These are phyloP conservation scores for Wickerhamiella nectarea DNA, from an alignment of 805 yeast genomes.

Conservation along the genomic window DNA sequence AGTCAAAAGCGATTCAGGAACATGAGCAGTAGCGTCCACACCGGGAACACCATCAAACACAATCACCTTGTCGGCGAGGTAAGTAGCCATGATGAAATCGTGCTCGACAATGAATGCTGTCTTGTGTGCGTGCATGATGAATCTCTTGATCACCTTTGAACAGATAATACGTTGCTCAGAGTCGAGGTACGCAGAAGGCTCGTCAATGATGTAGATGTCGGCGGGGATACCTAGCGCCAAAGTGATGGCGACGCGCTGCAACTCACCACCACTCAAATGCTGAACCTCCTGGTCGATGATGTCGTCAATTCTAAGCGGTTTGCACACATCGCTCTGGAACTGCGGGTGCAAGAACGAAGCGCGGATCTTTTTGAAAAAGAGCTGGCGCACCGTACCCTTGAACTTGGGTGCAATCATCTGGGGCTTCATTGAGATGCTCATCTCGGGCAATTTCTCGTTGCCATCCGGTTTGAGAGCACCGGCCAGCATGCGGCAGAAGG, in stretches of 20 bases:
- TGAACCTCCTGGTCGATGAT: slow-evolving; percentile 97
- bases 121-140: slow-evolving; percentile 89
- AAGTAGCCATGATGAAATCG: slow-evolving; percentile 99
- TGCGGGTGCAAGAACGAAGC: slow-evolving; percentile 90
- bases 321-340: slow-evolving; percentile 95
- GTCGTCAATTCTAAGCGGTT: slow-evolving; percentile 86
- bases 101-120: slow-evolving; percentile 99
- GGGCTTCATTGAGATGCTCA: slow-evolving; percentile 95
- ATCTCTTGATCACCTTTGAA: slow-evolving; percentile 95
- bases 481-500: slow-evolving; percentile 88
- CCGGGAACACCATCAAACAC: slow-evolving; percentile 96
- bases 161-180: slow-evolving; percentile 99
- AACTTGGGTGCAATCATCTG: slow-evolving; percentile 98
- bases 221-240: slow-evolving; percentile 89
- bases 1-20: slow-evolving; percentile 86
- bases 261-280: slow-evolving; percentile 97
- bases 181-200: slow-evolving; percentile 97
- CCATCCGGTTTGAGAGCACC: slow-evolving; percentile 84
- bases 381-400: slow-evolving; percentile 96
- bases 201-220: slow-evolving; percentile 93
- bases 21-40: slow-evolving; percentile 64
- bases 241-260: slow-evolving; percentile 97
- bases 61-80: slow-evolving; percentile 96
- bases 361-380: slow-evolving; percentile 91
- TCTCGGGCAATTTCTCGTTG: slow-evolving; percentile 61